Evolutionary conservation across 2,329 filamentous ascomycete species (phyloP).

Genomic region (Trichoderma aggressivum): DNA sequence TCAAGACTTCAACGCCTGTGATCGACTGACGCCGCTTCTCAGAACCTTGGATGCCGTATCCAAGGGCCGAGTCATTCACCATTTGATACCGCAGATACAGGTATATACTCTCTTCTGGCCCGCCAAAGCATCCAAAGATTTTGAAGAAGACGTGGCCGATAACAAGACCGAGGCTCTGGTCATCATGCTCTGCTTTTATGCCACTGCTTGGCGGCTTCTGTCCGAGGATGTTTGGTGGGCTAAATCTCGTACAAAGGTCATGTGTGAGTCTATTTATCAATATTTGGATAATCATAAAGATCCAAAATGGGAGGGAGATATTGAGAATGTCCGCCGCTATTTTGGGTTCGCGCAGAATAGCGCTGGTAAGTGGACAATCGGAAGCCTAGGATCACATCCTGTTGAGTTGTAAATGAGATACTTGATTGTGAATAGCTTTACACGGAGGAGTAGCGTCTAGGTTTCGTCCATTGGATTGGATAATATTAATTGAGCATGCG

Average conservation of each 20-base stretch:
- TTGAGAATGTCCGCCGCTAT: not conserved
- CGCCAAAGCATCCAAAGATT: conserved; percentile 10
- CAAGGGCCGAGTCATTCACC: not conserved
- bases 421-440: not conserved
- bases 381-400: not conserved
- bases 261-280: conserved; percentile 14
- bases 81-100: conserved; percentile 1
- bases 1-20: not conserved
- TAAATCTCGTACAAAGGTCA: not conserved
- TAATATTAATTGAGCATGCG: not conserved
- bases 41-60: conserved; percentile 1
- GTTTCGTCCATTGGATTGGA: no score
- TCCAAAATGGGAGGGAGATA: not conserved
- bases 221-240: conserved; percentile 11
- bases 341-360: not conserved
- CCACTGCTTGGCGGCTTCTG: conserved; percentile 14
- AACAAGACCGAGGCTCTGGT: conserved; percentile 5
- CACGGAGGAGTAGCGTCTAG: not conserved
- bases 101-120: conserved; percentile 15
- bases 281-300: not conserved
- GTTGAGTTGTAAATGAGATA: not conserved
- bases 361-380: not conserved
- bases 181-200: conserved; percentile 16
- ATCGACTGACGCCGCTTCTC: conserved; percentile 11
- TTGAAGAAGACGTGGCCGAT: not conserved